Conservation (phyloP, 768 basidiomycete species). For the Epithele typhae region DNA sequence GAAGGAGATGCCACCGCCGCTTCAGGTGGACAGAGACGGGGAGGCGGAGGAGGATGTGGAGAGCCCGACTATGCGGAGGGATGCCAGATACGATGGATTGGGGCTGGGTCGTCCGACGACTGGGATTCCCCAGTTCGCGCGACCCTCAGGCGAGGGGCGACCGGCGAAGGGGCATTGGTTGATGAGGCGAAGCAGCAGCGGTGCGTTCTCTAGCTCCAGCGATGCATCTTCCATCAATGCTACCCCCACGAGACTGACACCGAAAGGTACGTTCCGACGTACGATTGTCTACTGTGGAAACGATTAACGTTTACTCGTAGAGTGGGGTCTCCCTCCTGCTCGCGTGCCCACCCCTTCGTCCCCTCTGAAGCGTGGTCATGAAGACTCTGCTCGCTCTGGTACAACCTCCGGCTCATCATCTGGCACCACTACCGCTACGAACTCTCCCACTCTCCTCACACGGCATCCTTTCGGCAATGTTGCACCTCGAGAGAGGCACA, state of each 20-base stretch:
- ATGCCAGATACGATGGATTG: constrained; percentile 53
- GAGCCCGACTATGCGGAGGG: constrained; percentile 57
- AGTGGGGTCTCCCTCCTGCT: constrained; percentile 52
- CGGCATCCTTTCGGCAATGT: constrained; percentile 2
- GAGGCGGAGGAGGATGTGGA: constrained; percentile 58
- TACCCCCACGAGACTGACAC: constrained; percentile 60
- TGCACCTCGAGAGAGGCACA: constrained; percentile 3
- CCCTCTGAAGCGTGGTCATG: constrained; percentile 41
- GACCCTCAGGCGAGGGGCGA: constrained; percentile 18
- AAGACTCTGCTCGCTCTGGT: too few species aligned
- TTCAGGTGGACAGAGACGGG: constrained; percentile 8
- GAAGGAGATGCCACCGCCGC: constrained; percentile 6
- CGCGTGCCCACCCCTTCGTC: constrained; percentile 46
- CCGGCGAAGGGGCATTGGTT: constrained; percentile 49
- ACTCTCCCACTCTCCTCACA: constrained; percentile 14
- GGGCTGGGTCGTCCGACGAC: constrained; percentile 59
- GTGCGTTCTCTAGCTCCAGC: constrained; percentile 75
- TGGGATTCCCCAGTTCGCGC: constrained; percentile 14
- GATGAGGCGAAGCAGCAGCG: constrained; percentile 76
- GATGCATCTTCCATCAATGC: constrained; percentile 48
- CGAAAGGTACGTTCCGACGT: constrained; percentile 35
- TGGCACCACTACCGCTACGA: constrained; percentile 49
- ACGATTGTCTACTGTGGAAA: background rate
- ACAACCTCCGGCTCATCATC: constrained; percentile 47
- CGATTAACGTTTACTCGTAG: constrained; percentile 27